Evolutionary conservation across 176 grass and related monocot genomes (phyloP).

Genomic region (Elaeis guineensis): DNA sequence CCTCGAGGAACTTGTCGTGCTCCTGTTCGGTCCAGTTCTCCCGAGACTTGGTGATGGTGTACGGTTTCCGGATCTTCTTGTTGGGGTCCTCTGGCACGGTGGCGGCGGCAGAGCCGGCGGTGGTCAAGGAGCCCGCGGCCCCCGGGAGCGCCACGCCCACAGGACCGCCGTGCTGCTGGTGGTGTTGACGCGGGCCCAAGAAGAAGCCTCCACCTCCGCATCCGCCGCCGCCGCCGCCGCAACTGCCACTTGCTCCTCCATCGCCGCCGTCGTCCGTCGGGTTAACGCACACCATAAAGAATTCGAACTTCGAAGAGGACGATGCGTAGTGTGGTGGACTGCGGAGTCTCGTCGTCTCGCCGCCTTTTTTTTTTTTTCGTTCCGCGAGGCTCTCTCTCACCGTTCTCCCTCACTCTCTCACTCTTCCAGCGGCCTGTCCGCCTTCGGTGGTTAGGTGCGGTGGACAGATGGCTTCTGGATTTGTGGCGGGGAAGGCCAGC

Average conservation of each 20-base stretch:
- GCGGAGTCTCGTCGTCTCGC: too few relatives aligned
- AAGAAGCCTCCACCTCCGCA: not conserved
- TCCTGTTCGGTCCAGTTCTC: slow-evolving; percentile 97
- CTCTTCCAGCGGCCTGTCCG: too few relatives aligned
- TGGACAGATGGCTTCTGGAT: too few relatives aligned
- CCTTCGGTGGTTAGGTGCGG: too few relatives aligned
- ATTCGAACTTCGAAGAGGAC: too few relatives aligned
- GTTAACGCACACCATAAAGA: too few relatives aligned
- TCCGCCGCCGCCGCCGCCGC: too few relatives aligned
- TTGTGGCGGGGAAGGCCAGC: too few relatives aligned
- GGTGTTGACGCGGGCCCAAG: not conserved
- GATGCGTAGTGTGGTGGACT: too few relatives aligned
- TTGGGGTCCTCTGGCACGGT: slow-evolving; percentile 41
- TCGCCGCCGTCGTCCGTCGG: not conserved
- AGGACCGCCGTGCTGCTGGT: not conserved
- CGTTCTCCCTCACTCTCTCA: too few relatives aligned
- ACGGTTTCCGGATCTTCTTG: slow-evolving; percentile 85
- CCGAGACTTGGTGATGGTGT: slow-evolving; percentile 82
- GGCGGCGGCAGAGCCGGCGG: slow-evolving; percentile 8
- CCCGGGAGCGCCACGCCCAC: not conserved
- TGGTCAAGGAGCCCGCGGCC: not conserved
- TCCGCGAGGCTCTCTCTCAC: too few relatives aligned
- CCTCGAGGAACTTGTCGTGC: slow-evolving; percentile 90
- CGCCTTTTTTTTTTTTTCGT: too few relatives aligned
- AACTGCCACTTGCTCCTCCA: not conserved